phyloP scores from a whole-genome alignment of 306 rosid species.

The Parietaria judaica region DNA sequence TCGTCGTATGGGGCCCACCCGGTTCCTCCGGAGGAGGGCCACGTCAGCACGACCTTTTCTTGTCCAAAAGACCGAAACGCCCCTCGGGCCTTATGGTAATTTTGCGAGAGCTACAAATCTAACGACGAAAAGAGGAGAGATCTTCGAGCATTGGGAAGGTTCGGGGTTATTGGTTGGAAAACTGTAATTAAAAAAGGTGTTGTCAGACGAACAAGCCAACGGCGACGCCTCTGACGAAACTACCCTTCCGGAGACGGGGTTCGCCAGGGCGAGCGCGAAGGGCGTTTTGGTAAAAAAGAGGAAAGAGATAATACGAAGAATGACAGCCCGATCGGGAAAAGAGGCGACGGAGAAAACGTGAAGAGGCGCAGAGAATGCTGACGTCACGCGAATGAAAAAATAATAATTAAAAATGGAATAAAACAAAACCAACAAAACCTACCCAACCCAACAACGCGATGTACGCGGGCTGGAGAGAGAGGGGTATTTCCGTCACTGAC shows the following conservation, averaged over 20 bases:
- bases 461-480: background rate
- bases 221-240: conserved; percentile 9
- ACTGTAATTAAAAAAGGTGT: background rate
- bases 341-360: conserved; percentile 38
- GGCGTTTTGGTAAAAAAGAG: conserved; percentile 30
- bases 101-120: background rate
- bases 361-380: conserved; percentile 19
- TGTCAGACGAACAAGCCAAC: background rate
- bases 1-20: conserved; percentile 18
- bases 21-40: conserved; percentile 24
- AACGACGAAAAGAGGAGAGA: background rate
- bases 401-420: no score
- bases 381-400: conserved; percentile 20
- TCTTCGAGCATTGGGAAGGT: conserved; percentile 1
- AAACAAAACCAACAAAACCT: no score
- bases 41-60: conserved; percentile 13
- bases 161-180: background rate
- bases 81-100: conserved; percentile 15
- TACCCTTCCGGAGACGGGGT: conserved; percentile 2
- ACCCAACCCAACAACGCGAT: conserved; percentile 4
- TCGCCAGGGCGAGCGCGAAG: background rate
- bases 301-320: conserved; percentile 2
- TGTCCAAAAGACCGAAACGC: conserved; percentile 22
- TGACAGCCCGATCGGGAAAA: conserved; percentile 22
- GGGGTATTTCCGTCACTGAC: conserved; percentile 29